Evolutionary conservation across 164 flowering plant genomes (phyloP), one percentile per base, ranked within the genome.

Genomic region (Dillenia turbinata): DNA sequence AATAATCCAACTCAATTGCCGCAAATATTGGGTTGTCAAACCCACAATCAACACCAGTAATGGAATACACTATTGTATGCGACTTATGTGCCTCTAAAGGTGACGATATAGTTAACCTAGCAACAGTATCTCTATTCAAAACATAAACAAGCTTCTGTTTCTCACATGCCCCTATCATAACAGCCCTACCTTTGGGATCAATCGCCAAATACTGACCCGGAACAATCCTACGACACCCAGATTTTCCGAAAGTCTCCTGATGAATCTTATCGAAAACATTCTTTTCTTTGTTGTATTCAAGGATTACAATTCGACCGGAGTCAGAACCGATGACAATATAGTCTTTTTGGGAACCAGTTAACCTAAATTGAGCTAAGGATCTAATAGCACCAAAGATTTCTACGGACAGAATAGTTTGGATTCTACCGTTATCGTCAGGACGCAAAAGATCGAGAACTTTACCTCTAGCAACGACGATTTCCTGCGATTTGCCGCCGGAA

Each of bases 141-240:
- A 93, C 98, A 71, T 93, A 93, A 45, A 93, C 98, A 56, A 93
- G 83, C 75, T 90, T 93, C 87, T 93, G 98, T 69, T 93, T 93
- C 78, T 94, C 99, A 64, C 93, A 86, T 17, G 97, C 97, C 1
- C 85, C 99, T 51, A 94, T 80, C 99, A 94, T 94, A 0, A 80
- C 97, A 2, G 99, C 97, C 47, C 97, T 75, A 1, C 99, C 99
- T 57, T 94, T 94, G 1, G 99, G 99, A 60, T 94, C 99, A 45
- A 91, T 70, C 9, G 92, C 97, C 54, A 91, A 54, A 57, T 82
- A 89, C 79, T 91, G 97, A 2, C 98, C 98, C 3, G 97, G 97
- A 24, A 94, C 97, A 33, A 94, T 91, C 50, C 97, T 68, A 3
- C 99, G 83, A 70, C 92, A 89, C 2, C 97, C 99, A 0, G 99